Evolutionary conservation across 177 flowering plant genomes (phyloP).

Genomic region (Vitis hybrid): DNA sequence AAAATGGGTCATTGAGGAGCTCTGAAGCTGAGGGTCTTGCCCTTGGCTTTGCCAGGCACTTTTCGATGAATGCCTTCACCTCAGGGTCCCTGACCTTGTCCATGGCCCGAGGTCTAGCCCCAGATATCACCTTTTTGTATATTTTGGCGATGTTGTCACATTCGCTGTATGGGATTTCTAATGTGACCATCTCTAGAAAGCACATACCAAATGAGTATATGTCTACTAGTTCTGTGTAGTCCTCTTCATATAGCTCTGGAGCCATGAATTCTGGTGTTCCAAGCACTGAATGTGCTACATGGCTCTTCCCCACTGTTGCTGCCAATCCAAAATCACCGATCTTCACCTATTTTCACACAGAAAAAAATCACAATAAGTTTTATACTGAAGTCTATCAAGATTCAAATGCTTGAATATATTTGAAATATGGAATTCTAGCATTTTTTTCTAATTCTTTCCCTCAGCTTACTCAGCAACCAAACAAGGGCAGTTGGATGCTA

Average conservation of each 20-base stretch:
- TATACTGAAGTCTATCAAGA: too few relatives aligned
- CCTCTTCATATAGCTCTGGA: constrained; percentile 80
- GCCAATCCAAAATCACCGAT: constrained; percentile 85
- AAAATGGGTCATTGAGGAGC: constrained; percentile 63
- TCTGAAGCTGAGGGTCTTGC: constrained; percentile 68
- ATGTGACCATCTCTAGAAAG: constrained; percentile 71
- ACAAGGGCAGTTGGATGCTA: too few relatives aligned
- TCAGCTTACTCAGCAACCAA: too few relatives aligned
- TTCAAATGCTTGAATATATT: too few relatives aligned
- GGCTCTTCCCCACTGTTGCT: constrained; percentile 69
- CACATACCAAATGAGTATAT: constrained; percentile 85
- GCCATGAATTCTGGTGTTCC: constrained; percentile 95
- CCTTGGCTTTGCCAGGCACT: constrained; percentile 56
- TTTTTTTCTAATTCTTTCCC: too few relatives aligned
- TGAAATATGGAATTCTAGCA: too few relatives aligned
- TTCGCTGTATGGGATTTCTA: constrained; percentile 70
- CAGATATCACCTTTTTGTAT: constrained; percentile 68
- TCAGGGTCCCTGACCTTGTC: constrained; percentile 50
- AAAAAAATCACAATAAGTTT: not conserved
- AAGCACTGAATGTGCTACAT: constrained; percentile 65
- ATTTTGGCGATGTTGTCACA: constrained; percentile 66
- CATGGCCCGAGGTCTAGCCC: constrained; percentile 57
- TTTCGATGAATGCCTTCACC: constrained; percentile 61
- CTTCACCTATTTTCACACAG: constrained; percentile 47
- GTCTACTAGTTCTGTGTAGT: constrained; percentile 78